phyloP scores from a whole-genome alignment of 805 yeast genomes.

The Ogataea nakhonphanomensis region DNA sequence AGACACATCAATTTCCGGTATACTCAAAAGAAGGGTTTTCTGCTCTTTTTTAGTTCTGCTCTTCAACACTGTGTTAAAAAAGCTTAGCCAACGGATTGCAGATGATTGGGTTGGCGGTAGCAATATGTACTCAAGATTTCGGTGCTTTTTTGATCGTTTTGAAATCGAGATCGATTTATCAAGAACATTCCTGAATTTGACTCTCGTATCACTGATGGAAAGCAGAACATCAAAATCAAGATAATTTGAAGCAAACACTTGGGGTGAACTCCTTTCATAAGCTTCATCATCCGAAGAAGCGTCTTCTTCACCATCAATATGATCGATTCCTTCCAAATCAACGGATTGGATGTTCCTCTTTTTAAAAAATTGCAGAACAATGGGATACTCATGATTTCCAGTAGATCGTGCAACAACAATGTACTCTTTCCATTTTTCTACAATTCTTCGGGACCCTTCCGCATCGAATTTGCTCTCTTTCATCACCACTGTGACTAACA shows the following conservation, averaged over 20 bases:
- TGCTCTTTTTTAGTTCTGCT: slow-evolving; percentile 6
- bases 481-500: slow-evolving; percentile 56
- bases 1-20: slow-evolving; percentile 45
- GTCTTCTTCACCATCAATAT: slow-evolving; percentile 10
- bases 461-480: slow-evolving; percentile 32
- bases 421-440: slow-evolving; percentile 79
- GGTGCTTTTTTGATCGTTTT: slow-evolving; percentile 17
- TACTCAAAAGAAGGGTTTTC: slow-evolving; percentile 29
- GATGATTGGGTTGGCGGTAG: slow-evolving; percentile 50
- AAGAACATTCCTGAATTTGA: slow-evolving; percentile 57
- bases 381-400: slow-evolving; percentile 46
- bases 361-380: slow-evolving; percentile 61
- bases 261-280: neutral
- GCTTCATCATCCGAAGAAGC: slow-evolving; percentile 11
- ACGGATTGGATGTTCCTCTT: slow-evolving; percentile 35
- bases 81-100: slow-evolving; percentile 61
- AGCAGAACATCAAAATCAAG: slow-evolving; percentile 20
- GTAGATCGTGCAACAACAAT: slow-evolving; percentile 68
- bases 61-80: slow-evolving; percentile 49
- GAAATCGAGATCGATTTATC: slow-evolving; percentile 68
- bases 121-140: slow-evolving; percentile 43
- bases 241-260: slow-evolving; percentile 4
- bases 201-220: slow-evolving; percentile 28
- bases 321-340: slow-evolving; percentile 14
- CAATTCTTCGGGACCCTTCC: slow-evolving; percentile 47